These are phyloP conservation scores for Lepidium africanum DNA, from an alignment of 345 rosid genomes.

Conservation along the genomic window DNA sequence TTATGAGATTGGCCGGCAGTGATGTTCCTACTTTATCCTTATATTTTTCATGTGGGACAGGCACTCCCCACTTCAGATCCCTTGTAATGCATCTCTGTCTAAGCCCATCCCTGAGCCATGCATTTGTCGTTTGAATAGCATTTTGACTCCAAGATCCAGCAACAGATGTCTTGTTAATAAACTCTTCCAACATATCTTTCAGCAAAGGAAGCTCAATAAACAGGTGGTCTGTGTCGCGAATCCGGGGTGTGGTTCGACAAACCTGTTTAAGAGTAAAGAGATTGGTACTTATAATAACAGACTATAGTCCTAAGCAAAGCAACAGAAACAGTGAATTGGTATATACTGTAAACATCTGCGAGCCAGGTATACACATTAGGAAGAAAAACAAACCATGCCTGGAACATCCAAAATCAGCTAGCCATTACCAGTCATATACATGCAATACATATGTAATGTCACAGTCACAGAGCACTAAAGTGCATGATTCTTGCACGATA, in stretches of 20 bases:
- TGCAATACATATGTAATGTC: neutral
- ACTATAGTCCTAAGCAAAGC: neutral
- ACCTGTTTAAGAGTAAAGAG: conserved; percentile 37
- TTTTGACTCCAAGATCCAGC: conserved; percentile 96
- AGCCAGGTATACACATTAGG: neutral
- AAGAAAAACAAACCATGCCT: neutral
- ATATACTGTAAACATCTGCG: neutral
- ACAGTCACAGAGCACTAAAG: neutral
- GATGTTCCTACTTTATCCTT: conserved; percentile 52
- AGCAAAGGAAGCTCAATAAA: conserved; percentile 92
- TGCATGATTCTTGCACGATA: neutral
- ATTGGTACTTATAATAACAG: neutral
- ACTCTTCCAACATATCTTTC: conserved; percentile 63
- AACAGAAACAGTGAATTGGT: neutral
- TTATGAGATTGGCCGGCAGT: neutral
- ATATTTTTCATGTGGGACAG: conserved; percentile 87
- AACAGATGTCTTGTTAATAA: conserved; percentile 57
- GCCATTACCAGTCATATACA: neutral
- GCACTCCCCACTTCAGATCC: conserved; percentile 99
- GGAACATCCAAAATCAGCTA: neutral
- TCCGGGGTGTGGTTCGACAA: conserved; percentile 56
- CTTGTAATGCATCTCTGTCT: conserved; percentile 85
- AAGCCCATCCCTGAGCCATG: conserved; percentile 95
- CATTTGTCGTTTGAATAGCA: conserved; percentile 81
- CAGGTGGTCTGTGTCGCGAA: conserved; percentile 77